These are phyloP conservation scores for Cymbopogon flexuosus DNA, from an alignment of 202 grass and related monocot genomes.

Conservation along the genomic window DNA sequence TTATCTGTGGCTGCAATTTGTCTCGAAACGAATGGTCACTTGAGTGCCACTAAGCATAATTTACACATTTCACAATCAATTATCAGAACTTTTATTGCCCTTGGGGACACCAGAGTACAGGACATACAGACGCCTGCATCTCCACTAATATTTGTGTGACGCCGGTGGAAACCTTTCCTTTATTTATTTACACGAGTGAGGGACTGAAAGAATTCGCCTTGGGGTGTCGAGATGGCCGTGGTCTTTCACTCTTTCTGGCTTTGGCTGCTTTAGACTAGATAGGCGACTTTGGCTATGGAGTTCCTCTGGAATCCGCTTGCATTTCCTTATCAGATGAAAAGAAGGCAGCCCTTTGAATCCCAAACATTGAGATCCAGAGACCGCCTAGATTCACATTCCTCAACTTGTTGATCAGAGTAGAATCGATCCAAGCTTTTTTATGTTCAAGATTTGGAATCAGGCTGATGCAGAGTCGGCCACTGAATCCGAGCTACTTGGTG, in stretches of 20 bases:
- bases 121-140: too few relatives aligned
- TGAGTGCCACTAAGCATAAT: not conserved
- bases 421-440: constrained; percentile 28
- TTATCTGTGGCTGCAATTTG: not conserved
- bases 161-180: too few relatives aligned
- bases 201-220: too few relatives aligned
- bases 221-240: too few relatives aligned
- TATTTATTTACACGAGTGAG: too few relatives aligned
- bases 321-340: constrained; percentile 37
- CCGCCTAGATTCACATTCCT: constrained; percentile 22
- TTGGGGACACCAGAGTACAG: too few relatives aligned
- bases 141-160: too few relatives aligned
- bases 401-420: constrained; percentile 29
- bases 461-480: constrained; percentile 9
- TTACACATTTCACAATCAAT: not conserved
- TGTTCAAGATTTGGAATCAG: constrained; percentile 37
- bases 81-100: not conserved
- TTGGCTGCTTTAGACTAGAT: not conserved
- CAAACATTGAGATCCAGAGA: constrained; percentile 1
- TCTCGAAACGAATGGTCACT: not conserved
- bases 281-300: not conserved
- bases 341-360: constrained; percentile 38
- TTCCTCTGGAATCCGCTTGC: not conserved
- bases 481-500: constrained; percentile 37
- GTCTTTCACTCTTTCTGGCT: not conserved